These are phyloP conservation scores for Ogataea ramenticola DNA, from an alignment of 805 yeast species.

Conservation along the genomic window DNA sequence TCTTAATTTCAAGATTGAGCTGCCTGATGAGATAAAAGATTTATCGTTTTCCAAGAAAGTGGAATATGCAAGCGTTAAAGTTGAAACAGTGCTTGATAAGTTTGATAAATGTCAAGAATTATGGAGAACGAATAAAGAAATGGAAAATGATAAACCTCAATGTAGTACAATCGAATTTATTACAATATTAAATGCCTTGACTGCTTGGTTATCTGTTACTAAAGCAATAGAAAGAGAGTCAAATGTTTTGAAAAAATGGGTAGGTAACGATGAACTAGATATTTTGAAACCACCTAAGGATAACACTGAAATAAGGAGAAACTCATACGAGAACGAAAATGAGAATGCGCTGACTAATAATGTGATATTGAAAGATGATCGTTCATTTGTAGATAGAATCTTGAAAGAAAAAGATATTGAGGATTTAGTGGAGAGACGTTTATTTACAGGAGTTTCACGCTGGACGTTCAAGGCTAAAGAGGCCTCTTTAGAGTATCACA, in stretches of 20 bases:
- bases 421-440: slow-evolving; percentile 60
- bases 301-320: background rate
- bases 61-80: slow-evolving; percentile 37
- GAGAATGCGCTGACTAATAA: background rate
- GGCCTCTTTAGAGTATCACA: slow-evolving; percentile 57
- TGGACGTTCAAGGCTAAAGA: slow-evolving; percentile 77
- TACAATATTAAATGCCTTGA: slow-evolving; percentile 63
- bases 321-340: slow-evolving; percentile 3
- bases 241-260: slow-evolving; percentile 63
- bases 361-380: slow-evolving; percentile 47
- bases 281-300: slow-evolving; percentile 33
- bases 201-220: slow-evolving; percentile 77
- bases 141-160: slow-evolving; percentile 72
- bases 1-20: slow-evolving; percentile 49
- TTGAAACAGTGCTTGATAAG: slow-evolving; percentile 47
- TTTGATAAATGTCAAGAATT: slow-evolving; percentile 63
- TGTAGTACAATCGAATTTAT: slow-evolving; percentile 59
- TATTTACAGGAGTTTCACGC: slow-evolving; percentile 65
- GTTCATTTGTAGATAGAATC: slow-evolving; percentile 74
- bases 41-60: slow-evolving; percentile 17
- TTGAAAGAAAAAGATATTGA: slow-evolving; percentile 75
- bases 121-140: slow-evolving; percentile 74
- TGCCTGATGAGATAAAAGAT: slow-evolving; percentile 24
- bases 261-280: slow-evolving; percentile 75
- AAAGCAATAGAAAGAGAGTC: slow-evolving; percentile 60